phyloP scores from a whole-genome alignment of 805 yeast genomes.

The Metschnikowia colocasiae region DNA sequence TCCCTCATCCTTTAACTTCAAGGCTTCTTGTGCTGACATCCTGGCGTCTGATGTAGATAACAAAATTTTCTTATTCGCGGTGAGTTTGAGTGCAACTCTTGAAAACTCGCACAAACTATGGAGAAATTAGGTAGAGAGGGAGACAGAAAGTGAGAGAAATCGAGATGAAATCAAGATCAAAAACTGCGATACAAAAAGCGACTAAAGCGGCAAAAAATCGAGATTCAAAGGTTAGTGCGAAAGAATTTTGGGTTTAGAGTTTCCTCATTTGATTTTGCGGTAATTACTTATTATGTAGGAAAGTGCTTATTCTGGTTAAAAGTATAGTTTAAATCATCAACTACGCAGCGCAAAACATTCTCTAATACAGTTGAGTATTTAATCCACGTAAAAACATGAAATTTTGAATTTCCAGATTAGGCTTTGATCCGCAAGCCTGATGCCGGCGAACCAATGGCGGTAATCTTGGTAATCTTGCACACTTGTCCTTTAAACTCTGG shows the following conservation, averaged over 20 bases:
- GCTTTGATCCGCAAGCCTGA: constrained; percentile 70
- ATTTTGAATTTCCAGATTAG: not conserved
- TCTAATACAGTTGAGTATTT: constrained; percentile 2
- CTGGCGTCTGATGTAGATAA: not conserved
- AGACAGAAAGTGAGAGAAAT: too few species aligned
- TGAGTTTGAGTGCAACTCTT: not conserved
- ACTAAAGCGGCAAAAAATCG: too few species aligned
- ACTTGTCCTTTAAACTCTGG: constrained; percentile 71
- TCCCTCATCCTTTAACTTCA: constrained; percentile 63
- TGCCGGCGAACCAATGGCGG: constrained; percentile 85
- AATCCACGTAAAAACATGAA: not conserved
- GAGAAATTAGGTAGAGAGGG: too few species aligned
- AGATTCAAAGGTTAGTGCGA: too few species aligned
- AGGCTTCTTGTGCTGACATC: constrained; percentile 36
- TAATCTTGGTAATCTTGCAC: constrained; percentile 71
- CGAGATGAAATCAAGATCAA: too few species aligned
- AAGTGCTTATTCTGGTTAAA: too few species aligned
- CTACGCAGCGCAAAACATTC: not conserved
- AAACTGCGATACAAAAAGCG: too few species aligned
- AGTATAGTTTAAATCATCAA: too few species aligned
- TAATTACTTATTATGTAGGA: too few species aligned
- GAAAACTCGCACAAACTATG: too few species aligned
- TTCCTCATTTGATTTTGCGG: too few species aligned
- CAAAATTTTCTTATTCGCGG: constrained; percentile 2
- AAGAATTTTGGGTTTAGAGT: too few species aligned